These are phyloP conservation scores for Boletus sensibilis DNA, from an alignment of 768 basidiomycete species.

Conservation along the genomic window DNA sequence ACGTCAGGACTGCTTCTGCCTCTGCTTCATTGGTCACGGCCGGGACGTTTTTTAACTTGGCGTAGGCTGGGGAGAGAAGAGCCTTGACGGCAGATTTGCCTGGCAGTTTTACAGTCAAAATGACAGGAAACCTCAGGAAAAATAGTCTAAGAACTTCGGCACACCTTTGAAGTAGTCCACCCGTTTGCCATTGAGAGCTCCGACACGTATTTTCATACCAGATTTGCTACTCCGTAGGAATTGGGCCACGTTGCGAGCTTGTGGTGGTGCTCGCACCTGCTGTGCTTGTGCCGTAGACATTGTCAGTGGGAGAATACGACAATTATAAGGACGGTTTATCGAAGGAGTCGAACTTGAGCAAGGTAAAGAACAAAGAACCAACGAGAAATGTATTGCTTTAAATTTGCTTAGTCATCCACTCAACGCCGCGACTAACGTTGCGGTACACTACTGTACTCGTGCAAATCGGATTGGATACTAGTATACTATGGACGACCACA, in stretches of 20 bases:
- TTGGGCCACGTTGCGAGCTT: conserved; percentile 78
- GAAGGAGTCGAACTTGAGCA: background rate
- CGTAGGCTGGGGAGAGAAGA: conserved; percentile 87
- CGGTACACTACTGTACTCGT: too few species aligned
- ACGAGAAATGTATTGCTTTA: background rate
- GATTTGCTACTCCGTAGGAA: conserved; percentile 85
- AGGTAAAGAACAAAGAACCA: background rate
- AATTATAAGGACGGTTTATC: background rate
- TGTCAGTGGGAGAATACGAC: conserved; percentile 1
- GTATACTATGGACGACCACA: too few species aligned
- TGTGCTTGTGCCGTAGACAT: conserved; percentile 57
- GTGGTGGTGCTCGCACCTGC: conserved; percentile 75
- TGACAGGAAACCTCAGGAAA: background rate
- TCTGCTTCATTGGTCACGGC: conserved; percentile 73
- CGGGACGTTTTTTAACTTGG: conserved; percentile 79
- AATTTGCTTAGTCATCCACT: conserved; percentile 17
- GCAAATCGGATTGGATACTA: too few species aligned
- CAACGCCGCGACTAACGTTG: background rate
- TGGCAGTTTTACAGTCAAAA: conserved; percentile 30
- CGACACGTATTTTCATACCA: conserved; percentile 85
- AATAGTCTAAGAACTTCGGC: conserved; percentile 5
- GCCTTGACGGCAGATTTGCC: conserved; percentile 94
- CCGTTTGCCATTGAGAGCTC: conserved; percentile 91
- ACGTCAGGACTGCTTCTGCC: conserved; percentile 64
- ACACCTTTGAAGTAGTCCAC: conserved; percentile 98